phyloP scores from a whole-genome alignment of 1,284 basidiomycete genomes.

The Ustilago esculenta region DNA sequence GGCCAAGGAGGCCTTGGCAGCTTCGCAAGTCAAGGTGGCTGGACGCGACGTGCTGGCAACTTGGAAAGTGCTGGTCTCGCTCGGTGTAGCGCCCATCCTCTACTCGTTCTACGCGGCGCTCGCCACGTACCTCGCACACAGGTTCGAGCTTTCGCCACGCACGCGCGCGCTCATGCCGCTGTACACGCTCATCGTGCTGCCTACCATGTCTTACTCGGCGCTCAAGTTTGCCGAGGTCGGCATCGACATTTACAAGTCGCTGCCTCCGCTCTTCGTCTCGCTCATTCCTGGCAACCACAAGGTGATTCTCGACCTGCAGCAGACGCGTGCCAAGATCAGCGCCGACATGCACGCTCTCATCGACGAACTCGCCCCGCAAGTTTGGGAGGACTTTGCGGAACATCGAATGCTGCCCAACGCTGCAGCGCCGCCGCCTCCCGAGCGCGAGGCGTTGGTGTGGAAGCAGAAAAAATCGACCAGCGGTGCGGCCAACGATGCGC shows the following conservation, averaged over 20 bases:
- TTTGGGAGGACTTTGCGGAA: slow-evolving; percentile 63
- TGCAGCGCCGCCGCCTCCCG: slow-evolving; percentile 50
- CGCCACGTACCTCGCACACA: slow-evolving; percentile 80
- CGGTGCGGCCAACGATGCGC: slow-evolving; percentile 41
- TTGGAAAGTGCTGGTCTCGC: slow-evolving; percentile 96
- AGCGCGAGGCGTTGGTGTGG: slow-evolving; percentile 51
- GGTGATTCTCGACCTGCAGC: slow-evolving; percentile 81
- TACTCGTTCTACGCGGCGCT: slow-evolving; percentile 73
- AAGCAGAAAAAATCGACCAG: slow-evolving; percentile 44
- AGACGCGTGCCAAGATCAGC: slow-evolving; percentile 80
- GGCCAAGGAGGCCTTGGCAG: slow-evolving; percentile 96
- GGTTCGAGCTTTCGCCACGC: slow-evolving; percentile 57
- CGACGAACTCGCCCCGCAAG: slow-evolving; percentile 73
- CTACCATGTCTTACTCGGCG: slow-evolving; percentile 90
- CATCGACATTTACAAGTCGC: slow-evolving; percentile 97
- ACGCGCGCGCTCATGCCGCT: slow-evolving; percentile 84
- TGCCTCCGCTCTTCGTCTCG: slow-evolving; percentile 89
- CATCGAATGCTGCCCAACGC: slow-evolving; percentile 56
- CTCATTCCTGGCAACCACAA: slow-evolving; percentile 90
- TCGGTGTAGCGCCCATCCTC: slow-evolving; percentile 87
- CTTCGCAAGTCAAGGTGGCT: slow-evolving; percentile 93
- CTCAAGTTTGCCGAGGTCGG: slow-evolving; percentile 99
- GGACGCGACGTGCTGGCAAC: slow-evolving; percentile 95
- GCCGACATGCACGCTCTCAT: slow-evolving; percentile 90
- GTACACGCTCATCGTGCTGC: slow-evolving; percentile 79